These are phyloP conservation scores for Ustilaginoidea virens DNA, from an alignment of 2,329 filamentous ascomycete genomes.

Conservation along the genomic window DNA sequence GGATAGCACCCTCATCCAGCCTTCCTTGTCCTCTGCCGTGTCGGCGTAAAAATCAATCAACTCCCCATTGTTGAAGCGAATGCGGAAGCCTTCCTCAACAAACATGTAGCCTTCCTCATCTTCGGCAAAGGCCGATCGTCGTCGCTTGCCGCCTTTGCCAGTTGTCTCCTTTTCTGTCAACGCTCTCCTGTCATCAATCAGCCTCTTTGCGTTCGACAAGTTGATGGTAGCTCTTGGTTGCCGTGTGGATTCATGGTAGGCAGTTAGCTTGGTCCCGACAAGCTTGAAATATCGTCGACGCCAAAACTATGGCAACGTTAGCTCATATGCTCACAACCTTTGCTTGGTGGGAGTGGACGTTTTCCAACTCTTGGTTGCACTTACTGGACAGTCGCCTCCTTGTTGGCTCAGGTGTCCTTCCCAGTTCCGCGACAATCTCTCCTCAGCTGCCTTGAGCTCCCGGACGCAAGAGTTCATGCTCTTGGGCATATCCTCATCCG, in stretches of 20 bases:
- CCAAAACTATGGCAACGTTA: constrained; percentile 61
- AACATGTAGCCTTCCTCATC: constrained; percentile 99
- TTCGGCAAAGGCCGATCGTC: constrained; percentile 90
- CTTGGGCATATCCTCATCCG: constrained; percentile 96
- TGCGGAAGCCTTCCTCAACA: constrained; percentile 96
- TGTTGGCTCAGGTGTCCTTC: constrained; percentile 92
- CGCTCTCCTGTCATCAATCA: constrained; percentile 81
- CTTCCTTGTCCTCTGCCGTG: constrained; percentile 71
- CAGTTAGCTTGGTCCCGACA: constrained; percentile 77
- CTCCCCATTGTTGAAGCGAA: constrained; percentile 95
- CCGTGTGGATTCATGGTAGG: constrained; percentile 87
- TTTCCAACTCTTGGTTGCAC: constrained; percentile 19
- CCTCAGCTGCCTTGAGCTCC: constrained; percentile 82
- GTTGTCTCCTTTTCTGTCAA: constrained; percentile 73
- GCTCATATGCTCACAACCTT: constrained; percentile 7
- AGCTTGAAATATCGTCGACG: constrained; percentile 95
- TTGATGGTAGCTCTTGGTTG: constrained; percentile 97
- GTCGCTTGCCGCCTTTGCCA: constrained; percentile 61
- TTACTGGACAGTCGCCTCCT: constrained; percentile 91
- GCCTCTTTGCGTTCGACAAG: constrained; percentile 74
- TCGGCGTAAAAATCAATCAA: constrained; percentile 98
- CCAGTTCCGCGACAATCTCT: constrained; percentile 59
- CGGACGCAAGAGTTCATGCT: constrained; percentile 95
- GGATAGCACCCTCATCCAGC: constrained; percentile 80
- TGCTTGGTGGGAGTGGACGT: neutral